Evolutionary conservation across 331 rosid species (phyloP).

Genomic region (Quercus lobata): DNA sequence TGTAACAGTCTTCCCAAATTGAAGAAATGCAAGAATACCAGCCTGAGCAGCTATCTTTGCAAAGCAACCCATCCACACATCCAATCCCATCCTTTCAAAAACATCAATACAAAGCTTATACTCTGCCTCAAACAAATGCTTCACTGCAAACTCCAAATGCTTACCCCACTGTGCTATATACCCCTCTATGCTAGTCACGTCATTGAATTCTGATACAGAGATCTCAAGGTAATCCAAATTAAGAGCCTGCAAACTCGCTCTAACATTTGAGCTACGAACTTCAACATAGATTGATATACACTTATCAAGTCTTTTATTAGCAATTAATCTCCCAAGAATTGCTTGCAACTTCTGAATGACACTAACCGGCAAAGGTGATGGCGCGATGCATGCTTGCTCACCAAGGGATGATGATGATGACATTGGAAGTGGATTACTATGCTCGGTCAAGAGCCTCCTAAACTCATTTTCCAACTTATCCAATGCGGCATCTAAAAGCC

Average conservation of each 20-base stretch:
- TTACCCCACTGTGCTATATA: conserved; percentile 91
- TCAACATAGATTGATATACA: conserved; percentile 81
- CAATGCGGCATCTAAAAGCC: conserved; percentile 81
- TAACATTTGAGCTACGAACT: conserved; percentile 81
- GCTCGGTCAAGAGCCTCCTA: conserved; percentile 66
- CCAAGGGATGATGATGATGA: conserved; percentile 27
- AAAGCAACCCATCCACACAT: conserved; percentile 94
- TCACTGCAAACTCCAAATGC: conserved; percentile 98
- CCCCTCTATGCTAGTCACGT: conserved; percentile 90
- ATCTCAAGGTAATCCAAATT: conserved; percentile 94
- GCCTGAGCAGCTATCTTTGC: conserved; percentile 95
- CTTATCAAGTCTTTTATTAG: conserved; percentile 71
- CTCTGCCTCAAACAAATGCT: conserved; percentile 95
- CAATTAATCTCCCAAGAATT: conserved; percentile 70
- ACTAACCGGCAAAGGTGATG: conserved; percentile 83
- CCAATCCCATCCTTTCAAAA: conserved; percentile 86
- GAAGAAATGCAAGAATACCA: conserved; percentile 93
- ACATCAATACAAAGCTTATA: conserved; percentile 95
- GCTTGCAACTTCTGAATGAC: conserved; percentile 83
- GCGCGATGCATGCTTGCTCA: conserved; percentile 90
- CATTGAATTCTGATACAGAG: conserved; percentile 84
- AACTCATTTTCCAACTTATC: conserved; percentile 84
- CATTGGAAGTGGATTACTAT: conserved; percentile 91
- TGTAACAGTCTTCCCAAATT: conserved; percentile 89
- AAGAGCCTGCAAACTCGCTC: conserved; percentile 87